Conservation (phyloP, 2,329 filamentous ascomycete genomes). For the Alternaria sp. region DNA sequence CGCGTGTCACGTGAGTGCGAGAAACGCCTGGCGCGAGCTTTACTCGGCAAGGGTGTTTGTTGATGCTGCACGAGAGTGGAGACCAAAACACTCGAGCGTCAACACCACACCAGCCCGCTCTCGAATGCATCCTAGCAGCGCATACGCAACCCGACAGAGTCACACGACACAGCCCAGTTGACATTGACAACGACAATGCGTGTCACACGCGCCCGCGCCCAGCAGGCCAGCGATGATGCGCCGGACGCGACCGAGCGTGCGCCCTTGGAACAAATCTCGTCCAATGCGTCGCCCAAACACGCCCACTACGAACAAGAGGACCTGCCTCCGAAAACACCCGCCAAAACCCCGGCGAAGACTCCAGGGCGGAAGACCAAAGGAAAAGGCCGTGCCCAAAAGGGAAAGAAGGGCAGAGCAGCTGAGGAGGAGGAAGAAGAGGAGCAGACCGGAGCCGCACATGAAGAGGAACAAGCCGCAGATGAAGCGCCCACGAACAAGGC, state of each 20-base stretch:
- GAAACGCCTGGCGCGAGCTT: slow-evolving; percentile 17
- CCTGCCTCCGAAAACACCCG: slow-evolving; percentile 34
- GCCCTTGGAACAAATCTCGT: slow-evolving; percentile 53
- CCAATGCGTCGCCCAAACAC: slow-evolving; percentile 39
- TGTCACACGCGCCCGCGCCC: slow-evolving; percentile 56
- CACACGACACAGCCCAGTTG: slow-evolving; percentile 3
- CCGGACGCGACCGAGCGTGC: slow-evolving; percentile 47
- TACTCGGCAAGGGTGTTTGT: slow-evolving; percentile 28
- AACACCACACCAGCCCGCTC: slow-evolving; percentile 20
- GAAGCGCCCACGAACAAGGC: slow-evolving; percentile 30
- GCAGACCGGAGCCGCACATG: slow-evolving; percentile 22
- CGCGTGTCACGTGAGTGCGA: slow-evolving; percentile 23
- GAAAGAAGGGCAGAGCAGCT: slow-evolving; percentile 29
- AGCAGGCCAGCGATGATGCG: slow-evolving; percentile 50
- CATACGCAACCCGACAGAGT: slow-evolving; percentile 15
- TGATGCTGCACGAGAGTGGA: slow-evolving; percentile 2
- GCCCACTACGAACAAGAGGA: slow-evolving; percentile 29
- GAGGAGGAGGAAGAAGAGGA: slow-evolving; percentile 31
- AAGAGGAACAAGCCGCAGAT: slow-evolving; percentile 32
- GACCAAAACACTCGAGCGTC: slow-evolving; percentile 25
- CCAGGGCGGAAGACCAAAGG: slow-evolving; percentile 39
- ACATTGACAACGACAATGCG: slow-evolving; percentile 43
- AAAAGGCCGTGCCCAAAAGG: slow-evolving; percentile 38
- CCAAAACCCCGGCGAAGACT: slow-evolving; percentile 48
- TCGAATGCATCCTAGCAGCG: slow-evolving; percentile 25